These are phyloP conservation scores for Cyberlindnera americana DNA, from an alignment of 805 yeast genomes.

Conservation along the genomic window DNA sequence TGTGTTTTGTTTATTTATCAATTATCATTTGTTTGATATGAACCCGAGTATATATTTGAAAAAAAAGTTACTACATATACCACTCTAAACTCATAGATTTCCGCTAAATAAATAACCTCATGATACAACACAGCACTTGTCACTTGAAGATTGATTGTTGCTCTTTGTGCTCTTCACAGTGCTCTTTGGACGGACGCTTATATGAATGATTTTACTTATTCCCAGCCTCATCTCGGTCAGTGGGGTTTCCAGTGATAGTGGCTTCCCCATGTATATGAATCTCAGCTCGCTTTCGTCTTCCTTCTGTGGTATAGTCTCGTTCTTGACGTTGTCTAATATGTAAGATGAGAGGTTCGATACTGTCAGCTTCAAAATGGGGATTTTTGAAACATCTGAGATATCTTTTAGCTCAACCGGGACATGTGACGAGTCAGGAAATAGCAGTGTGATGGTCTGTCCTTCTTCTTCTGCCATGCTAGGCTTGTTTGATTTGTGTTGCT, in stretches of 20 bases:
- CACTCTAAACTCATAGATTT: neutral
- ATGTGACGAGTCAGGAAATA: constrained; percentile 12
- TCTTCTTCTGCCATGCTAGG: neutral
- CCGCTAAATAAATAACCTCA: neutral
- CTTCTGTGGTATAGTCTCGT: too few species aligned
- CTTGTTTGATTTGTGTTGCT: too few species aligned
- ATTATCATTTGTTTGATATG: neutral
- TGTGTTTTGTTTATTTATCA: neutral
- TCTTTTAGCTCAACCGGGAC: constrained; percentile 1
- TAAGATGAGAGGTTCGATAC: constrained; percentile 1
- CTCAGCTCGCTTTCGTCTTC: constrained; percentile 14
- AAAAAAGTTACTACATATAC: neutral
- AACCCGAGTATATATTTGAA: neutral
- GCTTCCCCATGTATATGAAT: constrained; percentile 31
- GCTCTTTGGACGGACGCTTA: constrained; percentile 28
- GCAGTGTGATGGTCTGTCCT: constrained; percentile 4
- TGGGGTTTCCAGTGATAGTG: constrained; percentile 15
- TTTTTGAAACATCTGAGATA: neutral
- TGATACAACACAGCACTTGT: neutral
- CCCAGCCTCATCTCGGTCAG: constrained; percentile 18
- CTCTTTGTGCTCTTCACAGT: neutral
- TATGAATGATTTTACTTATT: constrained; percentile 29
- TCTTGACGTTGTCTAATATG: neutral
- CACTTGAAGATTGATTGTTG: neutral
- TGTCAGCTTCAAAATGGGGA: neutral